These are phyloP conservation scores for Lolium perenne DNA, from an alignment of 176 grass and related monocot genomes.

Conservation along the genomic window DNA sequence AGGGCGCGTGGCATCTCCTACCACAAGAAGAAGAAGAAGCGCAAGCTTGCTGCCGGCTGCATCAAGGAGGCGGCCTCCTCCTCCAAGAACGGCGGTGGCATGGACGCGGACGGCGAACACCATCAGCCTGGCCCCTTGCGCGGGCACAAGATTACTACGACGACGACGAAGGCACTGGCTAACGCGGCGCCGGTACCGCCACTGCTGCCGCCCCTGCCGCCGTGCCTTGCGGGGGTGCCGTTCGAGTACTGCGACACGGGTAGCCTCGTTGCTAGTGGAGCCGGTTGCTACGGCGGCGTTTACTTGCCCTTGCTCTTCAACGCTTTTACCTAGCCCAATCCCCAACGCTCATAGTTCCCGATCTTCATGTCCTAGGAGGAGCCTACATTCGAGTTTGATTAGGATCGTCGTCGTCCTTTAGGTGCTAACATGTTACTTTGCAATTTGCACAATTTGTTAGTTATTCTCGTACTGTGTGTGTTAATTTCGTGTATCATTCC, in stretches of 20 bases:
- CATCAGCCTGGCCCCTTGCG: not conserved
- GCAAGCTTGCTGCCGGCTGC: constrained; percentile 24
- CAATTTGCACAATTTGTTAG: not conserved
- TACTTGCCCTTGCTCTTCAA: constrained; percentile 49
- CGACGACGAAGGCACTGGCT: not conserved
- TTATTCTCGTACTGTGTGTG: not conserved
- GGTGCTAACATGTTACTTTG: not conserved
- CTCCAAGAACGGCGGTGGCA: not conserved
- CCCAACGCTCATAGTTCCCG: not conserved
- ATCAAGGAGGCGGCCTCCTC: not conserved
- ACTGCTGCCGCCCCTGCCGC: not conserved
- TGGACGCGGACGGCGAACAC: not conserved
- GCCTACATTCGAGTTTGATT: not conserved
- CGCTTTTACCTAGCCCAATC: constrained; percentile 14
- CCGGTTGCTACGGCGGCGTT: constrained; percentile 36
- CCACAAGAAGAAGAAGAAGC: constrained; percentile 55
- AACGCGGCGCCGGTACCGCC: not conserved
- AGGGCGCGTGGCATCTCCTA: constrained; percentile 72
- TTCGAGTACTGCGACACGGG: constrained; percentile 46
- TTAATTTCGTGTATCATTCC: no score
- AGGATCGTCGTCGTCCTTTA: not conserved
- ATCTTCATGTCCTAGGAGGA: not conserved
- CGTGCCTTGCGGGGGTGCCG: constrained; percentile 34
- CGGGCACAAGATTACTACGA: not conserved
- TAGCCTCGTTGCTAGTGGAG: not conserved